phyloP scores from a whole-genome alignment of 2,329 filamentous ascomycete genomes.

The Aspergillus carbonarius region DNA sequence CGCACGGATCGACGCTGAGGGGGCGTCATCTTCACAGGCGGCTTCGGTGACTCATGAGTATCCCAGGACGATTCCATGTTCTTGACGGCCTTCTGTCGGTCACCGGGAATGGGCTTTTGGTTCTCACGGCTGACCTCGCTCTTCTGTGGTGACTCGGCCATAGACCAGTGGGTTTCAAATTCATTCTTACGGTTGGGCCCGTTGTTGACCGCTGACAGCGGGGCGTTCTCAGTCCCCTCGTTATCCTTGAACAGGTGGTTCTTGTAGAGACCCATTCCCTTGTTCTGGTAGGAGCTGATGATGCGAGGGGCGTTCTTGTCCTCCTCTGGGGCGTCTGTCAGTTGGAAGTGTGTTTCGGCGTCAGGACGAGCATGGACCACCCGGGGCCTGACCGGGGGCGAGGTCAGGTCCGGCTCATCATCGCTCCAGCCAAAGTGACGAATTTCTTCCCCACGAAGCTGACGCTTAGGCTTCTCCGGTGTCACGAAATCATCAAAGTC shows the following conservation, averaged over 20 bases:
- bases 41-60: slow-evolving; percentile 39
- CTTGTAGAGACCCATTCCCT: slow-evolving; percentile 70
- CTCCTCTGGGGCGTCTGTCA: slow-evolving; percentile 72
- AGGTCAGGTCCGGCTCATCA: slow-evolving; percentile 53
- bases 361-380: slow-evolving; percentile 72
- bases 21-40: slow-evolving; percentile 28
- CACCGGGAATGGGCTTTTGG: slow-evolving; percentile 53
- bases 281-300: slow-evolving; percentile 60
- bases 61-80: slow-evolving; percentile 67
- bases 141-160: slow-evolving; percentile 56
- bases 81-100: slow-evolving; percentile 68
- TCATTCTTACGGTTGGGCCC: slow-evolving; percentile 71
- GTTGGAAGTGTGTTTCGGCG: slow-evolving; percentile 78
- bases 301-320: slow-evolving; percentile 42
- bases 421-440: slow-evolving; percentile 76
- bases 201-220: slow-evolving; percentile 70
- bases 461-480: slow-evolving; percentile 70
- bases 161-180: slow-evolving; percentile 74
- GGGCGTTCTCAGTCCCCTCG: slow-evolving; percentile 42
- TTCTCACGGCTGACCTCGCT: slow-evolving; percentile 42
- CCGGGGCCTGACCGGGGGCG: slow-evolving; percentile 52
- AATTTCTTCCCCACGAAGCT: slow-evolving; percentile 65
- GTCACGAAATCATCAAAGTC: slow-evolving; percentile 85
- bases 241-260: slow-evolving; percentile 69
- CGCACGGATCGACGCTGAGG: slow-evolving; percentile 26